Conservation (phyloP, 495 filamentous ascomycete genomes). For the Antarctomyces pellizariae region DNA sequence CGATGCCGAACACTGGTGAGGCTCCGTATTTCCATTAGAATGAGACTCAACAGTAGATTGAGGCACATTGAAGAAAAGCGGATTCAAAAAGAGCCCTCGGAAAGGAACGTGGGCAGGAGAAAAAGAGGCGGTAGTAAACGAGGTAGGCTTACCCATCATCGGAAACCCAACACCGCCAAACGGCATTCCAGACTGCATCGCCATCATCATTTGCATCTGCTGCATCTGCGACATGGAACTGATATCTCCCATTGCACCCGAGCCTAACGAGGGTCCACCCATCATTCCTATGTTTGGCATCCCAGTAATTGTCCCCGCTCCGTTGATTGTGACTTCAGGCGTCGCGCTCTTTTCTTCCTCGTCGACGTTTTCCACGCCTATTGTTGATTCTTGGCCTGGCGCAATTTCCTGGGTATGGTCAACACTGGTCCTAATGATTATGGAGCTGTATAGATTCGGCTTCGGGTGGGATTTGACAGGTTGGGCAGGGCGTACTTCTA, state of each 20-base stretch:
- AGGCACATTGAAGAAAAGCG: background rate
- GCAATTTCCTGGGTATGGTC: constrained; percentile 7
- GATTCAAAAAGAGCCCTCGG: too few relatives aligned
- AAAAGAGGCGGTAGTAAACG: constrained; percentile 1
- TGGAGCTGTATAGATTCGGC: constrained; percentile 1
- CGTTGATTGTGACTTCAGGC: constrained; percentile 29
- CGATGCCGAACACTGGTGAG: too few relatives aligned
- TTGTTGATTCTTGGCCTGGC: constrained; percentile 10
- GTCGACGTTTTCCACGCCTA: too few relatives aligned
- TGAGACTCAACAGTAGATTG: too few relatives aligned
- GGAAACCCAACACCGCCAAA: constrained; percentile 37
- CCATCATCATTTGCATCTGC: constrained; percentile 49
- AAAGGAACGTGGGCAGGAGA: too few relatives aligned
- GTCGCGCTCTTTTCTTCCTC: too few relatives aligned
- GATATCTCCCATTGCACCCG: constrained; percentile 1
- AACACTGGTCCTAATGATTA: background rate
- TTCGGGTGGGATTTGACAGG: background rate
- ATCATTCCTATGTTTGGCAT: too few relatives aligned
- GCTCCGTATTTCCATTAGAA: too few relatives aligned
- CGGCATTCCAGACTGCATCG: constrained; percentile 54
- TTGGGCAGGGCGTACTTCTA: constrained; percentile 14
- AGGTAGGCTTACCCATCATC: constrained; percentile 58
- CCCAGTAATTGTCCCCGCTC: constrained; percentile 10
- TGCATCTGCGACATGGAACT: too few relatives aligned
- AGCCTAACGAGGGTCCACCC: too few relatives aligned